Evolutionary conservation across 2,329 filamentous ascomycete genomes (phyloP).

Genomic region (Trichophyton benhamiae): DNA sequence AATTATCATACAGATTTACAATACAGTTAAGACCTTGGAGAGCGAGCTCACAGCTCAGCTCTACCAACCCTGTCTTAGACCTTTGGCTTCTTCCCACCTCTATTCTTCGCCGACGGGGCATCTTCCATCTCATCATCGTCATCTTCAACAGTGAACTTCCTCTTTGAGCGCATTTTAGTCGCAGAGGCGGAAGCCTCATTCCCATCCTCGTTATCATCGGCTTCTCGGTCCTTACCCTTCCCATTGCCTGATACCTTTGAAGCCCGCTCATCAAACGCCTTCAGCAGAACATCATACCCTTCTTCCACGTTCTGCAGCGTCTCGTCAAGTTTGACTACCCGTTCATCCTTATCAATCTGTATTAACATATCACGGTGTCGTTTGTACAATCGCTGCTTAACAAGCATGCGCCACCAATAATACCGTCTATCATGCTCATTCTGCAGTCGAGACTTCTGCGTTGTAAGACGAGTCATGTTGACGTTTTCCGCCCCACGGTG

Average conservation of each 20-base stretch:
- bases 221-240: background rate
- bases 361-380: constrained; percentile 47
- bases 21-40: background rate
- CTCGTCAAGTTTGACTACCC: constrained; percentile 47
- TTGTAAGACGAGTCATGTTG: constrained; percentile 40
- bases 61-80: background rate
- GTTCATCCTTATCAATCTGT: constrained; percentile 46
- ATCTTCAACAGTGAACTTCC: constrained; percentile 7
- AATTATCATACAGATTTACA: background rate
- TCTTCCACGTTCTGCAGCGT: constrained; percentile 46
- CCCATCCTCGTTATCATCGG: background rate
- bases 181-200: background rate
- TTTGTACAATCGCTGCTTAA: constrained; percentile 51
- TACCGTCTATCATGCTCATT: constrained; percentile 47
- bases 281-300: constrained; percentile 46
- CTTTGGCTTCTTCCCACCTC: constrained; percentile 3
- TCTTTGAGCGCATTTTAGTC: background rate
- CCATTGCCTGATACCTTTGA: background rate
- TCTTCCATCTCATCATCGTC: constrained; percentile 10
- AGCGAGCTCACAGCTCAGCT: background rate
- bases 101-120: background rate
- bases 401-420: constrained; percentile 53
- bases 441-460: constrained; percentile 34
- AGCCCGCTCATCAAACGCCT: constrained; percentile 25
- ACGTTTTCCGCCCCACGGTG: constrained; percentile 38